phyloP scores from a whole-genome alignment of 345 rosid species.

The Sisymbrium irio region DNA sequence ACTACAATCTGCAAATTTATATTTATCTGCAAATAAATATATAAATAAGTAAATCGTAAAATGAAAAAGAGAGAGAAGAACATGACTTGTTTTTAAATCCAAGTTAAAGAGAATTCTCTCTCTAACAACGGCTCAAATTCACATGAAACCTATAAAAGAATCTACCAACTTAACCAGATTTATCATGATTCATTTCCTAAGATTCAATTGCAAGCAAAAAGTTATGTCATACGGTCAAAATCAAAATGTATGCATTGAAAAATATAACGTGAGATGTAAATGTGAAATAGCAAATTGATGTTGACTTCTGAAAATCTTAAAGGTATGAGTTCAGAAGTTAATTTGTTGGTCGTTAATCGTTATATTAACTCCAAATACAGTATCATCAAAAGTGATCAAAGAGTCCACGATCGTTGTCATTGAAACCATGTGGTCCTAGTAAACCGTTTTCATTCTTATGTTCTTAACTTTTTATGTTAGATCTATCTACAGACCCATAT shows the following conservation, averaged over 20 bases:
- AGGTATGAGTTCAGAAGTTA: not conserved
- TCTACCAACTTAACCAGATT: slow-evolving; percentile 20
- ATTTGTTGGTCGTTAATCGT: not conserved
- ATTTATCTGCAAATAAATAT: too few species aligned
- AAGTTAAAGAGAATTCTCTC: slow-evolving; percentile 21
- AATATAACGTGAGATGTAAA: not conserved
- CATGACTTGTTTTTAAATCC: slow-evolving; percentile 42
- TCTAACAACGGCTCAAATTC: slow-evolving; percentile 13
- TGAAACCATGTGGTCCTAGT: not conserved
- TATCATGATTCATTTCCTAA: slow-evolving; percentile 13
- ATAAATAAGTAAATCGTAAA: too few species aligned
- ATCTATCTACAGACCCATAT: not conserved
- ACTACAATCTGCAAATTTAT: too few species aligned
- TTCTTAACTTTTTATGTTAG: not conserved
- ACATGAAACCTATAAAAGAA: slow-evolving; percentile 20
- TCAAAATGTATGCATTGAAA: not conserved
- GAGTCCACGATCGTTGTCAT: not conserved
- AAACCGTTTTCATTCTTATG: not conserved
- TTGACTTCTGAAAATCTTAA: not conserved
- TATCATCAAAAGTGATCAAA: not conserved
- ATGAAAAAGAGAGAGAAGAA: not conserved
- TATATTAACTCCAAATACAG: not conserved
- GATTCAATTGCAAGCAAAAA: slow-evolving; percentile 20
- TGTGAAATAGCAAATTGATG: not conserved
- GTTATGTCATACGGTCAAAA: not conserved